Evolutionary conservation across 2,329 filamentous ascomycete genomes (phyloP).

Genomic region (Cladosporium sp.): DNA sequence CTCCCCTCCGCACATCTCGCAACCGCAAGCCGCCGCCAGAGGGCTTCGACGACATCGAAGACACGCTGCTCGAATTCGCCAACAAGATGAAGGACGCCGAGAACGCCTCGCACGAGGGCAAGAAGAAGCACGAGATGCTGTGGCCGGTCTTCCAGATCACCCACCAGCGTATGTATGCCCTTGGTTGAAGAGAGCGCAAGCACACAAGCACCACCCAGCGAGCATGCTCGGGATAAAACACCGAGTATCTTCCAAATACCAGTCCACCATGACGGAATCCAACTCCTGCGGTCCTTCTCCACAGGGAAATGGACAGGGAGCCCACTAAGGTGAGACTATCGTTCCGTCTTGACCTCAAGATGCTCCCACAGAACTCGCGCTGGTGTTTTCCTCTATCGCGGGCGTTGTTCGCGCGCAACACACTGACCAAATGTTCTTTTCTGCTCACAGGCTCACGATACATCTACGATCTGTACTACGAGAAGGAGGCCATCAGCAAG

Average conservation of each 20-base stretch:
- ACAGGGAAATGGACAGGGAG: neutral
- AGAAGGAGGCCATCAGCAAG: conserved; percentile 93
- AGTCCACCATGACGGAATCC: neutral
- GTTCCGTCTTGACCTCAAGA: conserved; percentile 31
- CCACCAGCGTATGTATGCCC: conserved; percentile 69
- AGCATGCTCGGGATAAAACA: neutral
- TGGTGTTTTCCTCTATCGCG: conserved; percentile 11
- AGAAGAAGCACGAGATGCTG: conserved; percentile 86
- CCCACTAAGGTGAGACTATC: conserved; percentile 36
- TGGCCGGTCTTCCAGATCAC: conserved; percentile 99
- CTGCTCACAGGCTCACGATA: conserved; percentile 65
- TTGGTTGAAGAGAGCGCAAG: conserved; percentile 10
- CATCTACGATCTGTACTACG: conserved; percentile 96
- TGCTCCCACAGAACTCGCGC: conserved; percentile 1
- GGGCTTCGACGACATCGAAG: conserved; percentile 84
- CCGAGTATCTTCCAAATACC: neutral
- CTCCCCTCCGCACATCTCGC: conserved; percentile 71
- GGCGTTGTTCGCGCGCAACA: neutral
- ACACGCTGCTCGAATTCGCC: conserved; percentile 78
- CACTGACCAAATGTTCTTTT: conserved; percentile 1
- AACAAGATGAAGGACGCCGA: conserved; percentile 97
- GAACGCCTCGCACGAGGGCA: conserved; percentile 74
- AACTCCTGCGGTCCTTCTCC: neutral
- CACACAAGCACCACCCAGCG: neutral
- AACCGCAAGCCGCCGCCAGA: conserved; percentile 81